Evolutionary conservation across 2,329 filamentous ascomycete genomes (phyloP).

Genomic region (Cyphellophora europaea): DNA sequence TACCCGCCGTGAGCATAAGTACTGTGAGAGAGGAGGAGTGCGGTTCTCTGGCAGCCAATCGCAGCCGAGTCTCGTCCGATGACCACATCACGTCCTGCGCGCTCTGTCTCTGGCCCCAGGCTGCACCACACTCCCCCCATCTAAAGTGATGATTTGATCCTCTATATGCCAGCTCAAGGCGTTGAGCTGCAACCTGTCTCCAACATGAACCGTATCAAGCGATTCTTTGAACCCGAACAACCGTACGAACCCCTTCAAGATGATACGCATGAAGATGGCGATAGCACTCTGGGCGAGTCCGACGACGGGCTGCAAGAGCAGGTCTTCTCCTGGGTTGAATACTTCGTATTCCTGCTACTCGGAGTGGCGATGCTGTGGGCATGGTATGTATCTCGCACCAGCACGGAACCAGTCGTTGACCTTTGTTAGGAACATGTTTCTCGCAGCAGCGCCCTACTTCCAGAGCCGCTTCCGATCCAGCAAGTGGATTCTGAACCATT

Average conservation of each 20-base stretch:
- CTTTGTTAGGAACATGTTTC: slow-evolving; percentile 81
- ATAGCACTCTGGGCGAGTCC: slow-evolving; percentile 5
- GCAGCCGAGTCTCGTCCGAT: too few species aligned
- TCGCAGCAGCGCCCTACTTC: slow-evolving; percentile 91
- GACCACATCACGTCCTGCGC: too few species aligned
- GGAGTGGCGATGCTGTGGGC: slow-evolving; percentile 96
- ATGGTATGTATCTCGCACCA: slow-evolving; percentile 54
- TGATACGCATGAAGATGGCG: slow-evolving; percentile 11
- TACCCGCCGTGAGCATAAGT: too few species aligned
- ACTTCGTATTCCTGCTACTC: slow-evolving; percentile 72
- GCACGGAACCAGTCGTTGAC: slow-evolving; percentile 1
- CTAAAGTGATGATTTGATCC: too few species aligned
- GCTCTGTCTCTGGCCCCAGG: too few species aligned
- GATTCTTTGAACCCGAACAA: slow-evolving; percentile 22
- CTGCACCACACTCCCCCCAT: too few species aligned
- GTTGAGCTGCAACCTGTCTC: slow-evolving; percentile 15
- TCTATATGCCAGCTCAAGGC: neutral
- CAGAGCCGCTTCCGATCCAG: slow-evolving; percentile 66
- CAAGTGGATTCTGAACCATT: slow-evolving; percentile 65
- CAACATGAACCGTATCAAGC: slow-evolving; percentile 27
- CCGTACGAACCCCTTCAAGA: slow-evolving; percentile 23
- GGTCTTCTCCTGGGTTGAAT: slow-evolving; percentile 78
- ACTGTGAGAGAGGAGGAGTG: too few species aligned
- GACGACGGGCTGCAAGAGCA: slow-evolving; percentile 6
- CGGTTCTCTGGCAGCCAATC: too few species aligned